Evolutionary conservation across 352 stramenopile genomes (phyloP).

Genomic region (Phytophthora pinifolia): DNA sequence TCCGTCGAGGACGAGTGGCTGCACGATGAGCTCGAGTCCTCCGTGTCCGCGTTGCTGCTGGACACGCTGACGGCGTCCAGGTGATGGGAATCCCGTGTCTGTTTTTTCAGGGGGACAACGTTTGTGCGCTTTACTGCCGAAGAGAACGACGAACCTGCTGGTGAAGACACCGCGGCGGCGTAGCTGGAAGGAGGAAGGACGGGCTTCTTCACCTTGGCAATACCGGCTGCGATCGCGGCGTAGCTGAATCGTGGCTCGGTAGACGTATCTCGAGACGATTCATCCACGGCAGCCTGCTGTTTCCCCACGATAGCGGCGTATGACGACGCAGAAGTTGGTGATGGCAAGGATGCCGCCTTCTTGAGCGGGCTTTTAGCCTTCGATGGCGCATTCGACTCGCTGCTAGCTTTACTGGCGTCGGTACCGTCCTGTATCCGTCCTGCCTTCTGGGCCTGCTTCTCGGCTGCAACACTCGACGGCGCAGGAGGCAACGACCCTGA

Average conservation of each 20-base stretch:
- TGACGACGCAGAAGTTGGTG: conserved; percentile 40
- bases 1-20: conserved; percentile 49
- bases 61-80: conserved; percentile 71
- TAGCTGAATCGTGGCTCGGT: conserved; percentile 61
- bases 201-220: conserved; percentile 40
- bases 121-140: conserved; percentile 19
- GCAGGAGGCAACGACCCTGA: conserved; percentile 50
- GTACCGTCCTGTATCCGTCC: conserved; percentile 23
- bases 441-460: conserved; percentile 25
- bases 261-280: conserved; percentile 8
- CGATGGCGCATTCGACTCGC: conserved; percentile 11
- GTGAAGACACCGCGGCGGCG: conserved; percentile 59
- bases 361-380: conserved; percentile 13
- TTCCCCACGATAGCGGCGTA: conserved; percentile 63
- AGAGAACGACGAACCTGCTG: conserved; percentile 12
- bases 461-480: conserved; percentile 29
- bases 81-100: conserved; percentile 8
- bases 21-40: conserved; percentile 66
- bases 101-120: conserved; percentile 6
- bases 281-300: conserved; percentile 24
- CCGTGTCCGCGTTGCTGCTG: conserved; percentile 78
- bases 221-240: conserved; percentile 66
- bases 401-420: conserved; percentile 14
- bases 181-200: conserved; percentile 56
- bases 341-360: conserved; percentile 23